Evolutionary conservation across 1,284 basidiomycete species (phyloP).

Genomic region (Testicularia cyperi): DNA sequence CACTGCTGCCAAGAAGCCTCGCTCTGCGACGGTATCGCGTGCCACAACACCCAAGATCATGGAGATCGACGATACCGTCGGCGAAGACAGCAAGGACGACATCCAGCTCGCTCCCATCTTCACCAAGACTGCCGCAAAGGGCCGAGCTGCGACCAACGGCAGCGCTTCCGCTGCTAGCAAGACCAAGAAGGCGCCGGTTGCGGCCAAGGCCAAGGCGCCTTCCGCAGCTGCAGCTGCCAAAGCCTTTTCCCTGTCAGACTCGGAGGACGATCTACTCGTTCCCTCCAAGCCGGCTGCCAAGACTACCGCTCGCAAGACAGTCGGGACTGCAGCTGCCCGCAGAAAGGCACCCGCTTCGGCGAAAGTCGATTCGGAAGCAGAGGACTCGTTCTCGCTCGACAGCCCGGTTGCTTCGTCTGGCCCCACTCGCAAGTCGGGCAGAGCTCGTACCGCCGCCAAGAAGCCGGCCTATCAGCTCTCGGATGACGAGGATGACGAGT

Average conservation of each 20-base stretch:
- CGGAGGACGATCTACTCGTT: constrained; percentile 28
- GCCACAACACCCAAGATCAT: constrained; percentile 26
- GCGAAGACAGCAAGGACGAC: constrained; percentile 10
- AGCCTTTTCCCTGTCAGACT: constrained; percentile 30
- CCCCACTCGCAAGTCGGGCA: constrained; percentile 9
- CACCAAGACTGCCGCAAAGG: constrained; percentile 10
- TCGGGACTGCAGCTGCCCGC: constrained; percentile 6
- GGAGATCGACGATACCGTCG: constrained; percentile 6
- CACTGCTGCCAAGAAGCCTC: constrained; percentile 17
- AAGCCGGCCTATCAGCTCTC: constrained; percentile 36
- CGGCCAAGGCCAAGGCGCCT: constrained; percentile 13
- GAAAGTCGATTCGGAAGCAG: constrained; percentile 6
- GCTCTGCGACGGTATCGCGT: constrained; percentile 13
- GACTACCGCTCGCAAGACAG: constrained; percentile 21
- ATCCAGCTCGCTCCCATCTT: constrained; percentile 25
- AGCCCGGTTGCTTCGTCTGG: constrained; percentile 13
- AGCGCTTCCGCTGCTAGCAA: constrained; percentile 1
- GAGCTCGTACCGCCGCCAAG: constrained; percentile 19
- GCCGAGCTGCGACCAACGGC: constrained; percentile 4
- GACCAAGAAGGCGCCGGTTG: constrained; percentile 3
- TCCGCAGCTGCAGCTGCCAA: constrained; percentile 1
- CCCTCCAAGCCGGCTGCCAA: constrained; percentile 24
- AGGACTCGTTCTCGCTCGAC: constrained; percentile 34
- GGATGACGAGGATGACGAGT: constrained; percentile 16
- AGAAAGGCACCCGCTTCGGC: constrained; percentile 16